Base-by-base conservation (phyloP, 2,329 filamentous ascomycete genomes). In the Sphaerostilbella broomeana region DNA sequence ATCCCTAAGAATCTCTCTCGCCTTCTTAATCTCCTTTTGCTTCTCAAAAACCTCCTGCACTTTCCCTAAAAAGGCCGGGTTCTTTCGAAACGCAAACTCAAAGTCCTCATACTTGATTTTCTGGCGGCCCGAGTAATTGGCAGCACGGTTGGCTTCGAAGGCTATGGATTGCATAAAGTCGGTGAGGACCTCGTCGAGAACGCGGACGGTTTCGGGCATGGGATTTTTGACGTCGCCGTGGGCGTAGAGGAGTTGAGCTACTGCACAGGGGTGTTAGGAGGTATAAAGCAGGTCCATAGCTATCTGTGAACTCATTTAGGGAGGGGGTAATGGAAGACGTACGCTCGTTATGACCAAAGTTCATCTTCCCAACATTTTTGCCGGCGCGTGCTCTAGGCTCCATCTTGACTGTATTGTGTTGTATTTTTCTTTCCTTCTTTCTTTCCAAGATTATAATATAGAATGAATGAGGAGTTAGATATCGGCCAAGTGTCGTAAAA, bases 31-130 rank as follows among this genome's bases (percentile, higher is more conserved):
- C 57, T 88, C 81, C 57, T 81, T 81, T 51, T 94, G 87, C 71
- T 90, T 89, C 62, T 86, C 84, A 50, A 95, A 75, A 56, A 94
- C 78, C 66, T 95, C 88, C 58, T 86, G 80, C 39, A 97, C 88
- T 54, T 90, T 81, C 34, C 92, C 92, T 29, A 97, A 70, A 59
- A 94, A 94, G 43, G 77, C 71, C 7, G 85, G 81, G 55, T 97
- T 94, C 48, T 84, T 79, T 21, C 92, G 78, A 51, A 97, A 77
- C 26, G 88, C 87, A 63, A 94, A 98, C 56, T 94, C 88, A 67
- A 98, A 95, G 63, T 98, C 92, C 56, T 95, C 90, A 55, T 94
- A 86, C 62, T 98, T 98, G 65, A 98, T 88, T 67, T 98, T 98
- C 55, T 94, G 86, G 2, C 92, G 84, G 1, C 88, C 84, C 3